Evolutionary conservation across 352 stramenopile genomes (phyloP).

Genomic region (Phytophthora macrochlamydospora): DNA sequence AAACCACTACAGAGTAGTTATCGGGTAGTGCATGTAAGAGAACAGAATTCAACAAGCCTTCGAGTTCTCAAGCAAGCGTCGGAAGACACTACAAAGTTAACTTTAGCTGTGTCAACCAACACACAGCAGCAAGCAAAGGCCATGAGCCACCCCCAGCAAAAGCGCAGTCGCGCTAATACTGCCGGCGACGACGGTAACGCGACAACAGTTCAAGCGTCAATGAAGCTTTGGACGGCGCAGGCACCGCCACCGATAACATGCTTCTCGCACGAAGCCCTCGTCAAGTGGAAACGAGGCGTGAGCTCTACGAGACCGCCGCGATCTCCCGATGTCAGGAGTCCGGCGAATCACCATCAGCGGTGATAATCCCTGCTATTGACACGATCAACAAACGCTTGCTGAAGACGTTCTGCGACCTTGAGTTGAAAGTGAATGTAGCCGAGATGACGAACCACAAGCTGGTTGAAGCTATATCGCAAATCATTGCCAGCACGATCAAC

Average conservation of each 20-base stretch:
- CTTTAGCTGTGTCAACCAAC: no score
- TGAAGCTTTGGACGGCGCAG: conserved; percentile 2
- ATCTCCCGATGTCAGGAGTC: conserved; percentile 6
- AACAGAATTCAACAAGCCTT: no score
- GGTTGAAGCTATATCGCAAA: not conserved
- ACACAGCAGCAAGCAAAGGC: no score
- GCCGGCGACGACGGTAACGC: not conserved
- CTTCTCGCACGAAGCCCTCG: conserved; percentile 8
- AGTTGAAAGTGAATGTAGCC: conserved; percentile 2
- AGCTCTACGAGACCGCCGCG: conserved; percentile 3
- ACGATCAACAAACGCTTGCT: conserved; percentile 1
- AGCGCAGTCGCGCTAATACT: conserved; percentile 10
- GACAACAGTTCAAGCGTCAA: not conserved
- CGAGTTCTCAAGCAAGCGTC: no score
- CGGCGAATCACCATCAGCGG: not conserved
- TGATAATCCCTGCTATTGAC: not conserved
- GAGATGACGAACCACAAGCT: not conserved
- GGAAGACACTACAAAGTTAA: no score
- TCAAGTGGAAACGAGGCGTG: conserved; percentile 8
- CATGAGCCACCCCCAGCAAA: not conserved
- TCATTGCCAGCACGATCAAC: not conserved
- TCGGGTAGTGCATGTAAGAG: no score
- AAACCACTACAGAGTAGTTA: no score
- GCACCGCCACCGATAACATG: conserved; percentile 5
- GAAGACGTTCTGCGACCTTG: conserved; percentile 4